A percentile compares a stretch with the other conserved stretches of the same genome.
These are phyloP conservation scores for Xerocomus minutiporus DNA, from an alignment of 1,284 basidiomycete species.

Conservation along the genomic window DNA sequence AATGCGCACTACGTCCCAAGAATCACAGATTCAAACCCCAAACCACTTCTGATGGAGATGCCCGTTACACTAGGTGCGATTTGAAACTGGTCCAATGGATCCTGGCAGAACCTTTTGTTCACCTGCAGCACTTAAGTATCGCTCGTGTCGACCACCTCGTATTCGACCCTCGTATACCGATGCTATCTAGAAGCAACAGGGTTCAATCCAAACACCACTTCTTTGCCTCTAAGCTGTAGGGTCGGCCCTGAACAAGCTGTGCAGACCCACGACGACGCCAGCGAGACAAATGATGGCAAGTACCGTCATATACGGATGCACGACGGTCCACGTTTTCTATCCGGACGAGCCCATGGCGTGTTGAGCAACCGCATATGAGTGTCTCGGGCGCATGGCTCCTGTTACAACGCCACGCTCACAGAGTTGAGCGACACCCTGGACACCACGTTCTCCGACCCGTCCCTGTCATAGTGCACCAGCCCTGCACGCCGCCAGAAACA, in stretches of 20 bases:
- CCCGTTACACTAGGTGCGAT: no score
- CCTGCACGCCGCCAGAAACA: slow-evolving; percentile 28
- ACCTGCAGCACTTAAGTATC: no score
- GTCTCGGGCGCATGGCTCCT: slow-evolving; percentile 52
- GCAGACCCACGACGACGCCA: slow-evolving; percentile 11
- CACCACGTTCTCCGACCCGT: slow-evolving; percentile 40
- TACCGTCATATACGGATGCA: slow-evolving; percentile 24
- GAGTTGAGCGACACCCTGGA: slow-evolving; percentile 40
- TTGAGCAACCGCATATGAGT: slow-evolving; percentile 40
- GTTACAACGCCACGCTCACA: slow-evolving; percentile 57
- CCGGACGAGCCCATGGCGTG: slow-evolving; percentile 1
- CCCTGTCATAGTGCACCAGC: slow-evolving; percentile 63
- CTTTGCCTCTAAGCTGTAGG: slow-evolving; percentile 11
- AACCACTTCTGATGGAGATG: no score
- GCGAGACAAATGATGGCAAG: slow-evolving; percentile 10
- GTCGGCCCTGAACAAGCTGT: slow-evolving; percentile 15
- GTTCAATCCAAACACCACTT: slow-evolving; percentile 5
- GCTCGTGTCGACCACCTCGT: background rate
- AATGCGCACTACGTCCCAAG: no score
- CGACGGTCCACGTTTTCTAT: slow-evolving; percentile 9
- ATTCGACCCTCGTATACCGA: background rate
- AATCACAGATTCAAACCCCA: no score
- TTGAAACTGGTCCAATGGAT: no score
- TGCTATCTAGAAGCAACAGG: background rate
- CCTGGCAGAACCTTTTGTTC: no score